Base-by-base conservation (phyloP, 1,139 yeast species). In the Nadsonia commutata region DNA sequence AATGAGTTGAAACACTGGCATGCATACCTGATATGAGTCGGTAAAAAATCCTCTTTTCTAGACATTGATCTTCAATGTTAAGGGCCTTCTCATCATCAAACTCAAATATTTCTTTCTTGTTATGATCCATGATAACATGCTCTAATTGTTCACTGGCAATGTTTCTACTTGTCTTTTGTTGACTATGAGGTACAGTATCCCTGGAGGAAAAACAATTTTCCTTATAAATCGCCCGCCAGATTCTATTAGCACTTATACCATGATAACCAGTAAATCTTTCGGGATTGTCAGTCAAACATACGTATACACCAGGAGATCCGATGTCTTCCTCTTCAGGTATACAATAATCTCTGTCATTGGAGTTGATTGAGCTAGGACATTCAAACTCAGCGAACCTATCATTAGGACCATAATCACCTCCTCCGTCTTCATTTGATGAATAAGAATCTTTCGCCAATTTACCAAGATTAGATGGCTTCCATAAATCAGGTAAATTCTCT, bases 181-280 rank as follows among this genome's bases (percentile, higher is more conserved):
- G 20, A 2, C 39, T 43, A 11, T 43, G 22, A 3, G 38, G 4
- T 1, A 17, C 45, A n/a, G 11, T 20, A n/a, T 39, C 38, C 38
- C 22, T 38, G 17, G 39, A 38, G 16, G 44, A 20, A 64, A 88
- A 88, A 60, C 96, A 86, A 66, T 88, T 86, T 56, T 90, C 96
- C 42, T 77, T 76, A 62, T 93, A 93, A 39, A 93, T 86, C 47
- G 94, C 85, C 40, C 78, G 70, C 99, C 99, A 93, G 43, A 93
- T 84, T 58, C 81, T 88, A 52, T 80, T 77, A 20, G 95, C 85
- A 56, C 90, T 95, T 44, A 79, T 75, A 31, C 98, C 98, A 39
- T 88, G 82, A 58, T 93, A 93, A 0, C 98, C 98, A 1, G 98
- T 93, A 64, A 84, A 93, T 56, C 98, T 71, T 63, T 93, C 99